Evolutionary conservation across 202 grass and related monocot species (phyloP).

Genomic region (Panicum virgatum): DNA sequence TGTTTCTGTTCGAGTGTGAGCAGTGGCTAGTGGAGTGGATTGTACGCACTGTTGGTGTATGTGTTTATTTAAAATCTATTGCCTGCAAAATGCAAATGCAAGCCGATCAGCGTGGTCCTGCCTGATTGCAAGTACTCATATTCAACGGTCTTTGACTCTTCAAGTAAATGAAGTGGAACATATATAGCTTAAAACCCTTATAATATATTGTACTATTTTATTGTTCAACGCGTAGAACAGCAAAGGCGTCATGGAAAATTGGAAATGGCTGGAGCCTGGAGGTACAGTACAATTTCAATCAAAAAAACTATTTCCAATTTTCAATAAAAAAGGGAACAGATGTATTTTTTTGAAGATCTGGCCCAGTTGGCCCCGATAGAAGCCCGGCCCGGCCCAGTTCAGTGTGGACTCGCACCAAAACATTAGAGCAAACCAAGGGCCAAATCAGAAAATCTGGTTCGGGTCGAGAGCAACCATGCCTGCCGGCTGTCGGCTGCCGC

Average conservation of each 20-base stretch:
- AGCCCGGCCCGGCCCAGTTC: background rate
- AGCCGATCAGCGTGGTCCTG: background rate
- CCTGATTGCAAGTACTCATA: background rate
- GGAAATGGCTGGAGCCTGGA: too few species aligned
- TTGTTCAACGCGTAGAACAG: background rate
- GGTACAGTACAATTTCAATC: too few species aligned
- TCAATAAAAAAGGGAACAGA: background rate
- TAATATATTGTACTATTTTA: too few species aligned
- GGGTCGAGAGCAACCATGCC: too few species aligned
- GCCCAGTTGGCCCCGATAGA: background rate
- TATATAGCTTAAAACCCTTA: background rate
- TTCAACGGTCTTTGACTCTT: background rate
- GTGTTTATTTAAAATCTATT: background rate
- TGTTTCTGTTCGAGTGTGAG: background rate
- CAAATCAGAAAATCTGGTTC: background rate
- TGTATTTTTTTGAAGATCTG: background rate
- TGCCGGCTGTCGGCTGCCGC: too few species aligned
- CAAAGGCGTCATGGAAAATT: too few species aligned
- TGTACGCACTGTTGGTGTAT: background rate
- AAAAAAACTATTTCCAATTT: too few species aligned
- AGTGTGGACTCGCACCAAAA: background rate
- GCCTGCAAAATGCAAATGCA: slow-evolving; percentile 20
- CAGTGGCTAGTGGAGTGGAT: background rate
- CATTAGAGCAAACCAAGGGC: background rate
- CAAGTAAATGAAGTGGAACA: background rate